These are phyloP conservation scores for Clohesyomyces aquaticus DNA, from an alignment of 495 filamentous ascomycete species.

Conservation along the genomic window DNA sequence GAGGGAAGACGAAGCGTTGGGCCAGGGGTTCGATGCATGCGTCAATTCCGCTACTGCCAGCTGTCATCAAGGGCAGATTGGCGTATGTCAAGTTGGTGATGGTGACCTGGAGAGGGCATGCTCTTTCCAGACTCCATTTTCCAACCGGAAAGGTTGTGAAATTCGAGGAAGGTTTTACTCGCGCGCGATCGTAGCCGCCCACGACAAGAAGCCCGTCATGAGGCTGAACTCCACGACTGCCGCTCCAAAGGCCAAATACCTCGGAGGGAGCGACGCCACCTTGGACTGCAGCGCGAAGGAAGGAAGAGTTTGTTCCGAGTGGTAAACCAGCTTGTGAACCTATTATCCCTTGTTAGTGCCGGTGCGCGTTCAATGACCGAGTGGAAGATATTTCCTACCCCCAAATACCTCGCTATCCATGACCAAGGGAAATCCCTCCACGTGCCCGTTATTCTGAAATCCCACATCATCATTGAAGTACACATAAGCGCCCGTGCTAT, in stretches of 20 bases:
- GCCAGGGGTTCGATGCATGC: constrained; percentile 2
- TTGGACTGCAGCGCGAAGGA: constrained; percentile 1
- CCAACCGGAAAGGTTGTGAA: not conserved
- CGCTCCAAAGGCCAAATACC: constrained; percentile 4
- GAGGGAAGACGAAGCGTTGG: not conserved
- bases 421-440: not conserved
- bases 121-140: not conserved
- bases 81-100: constrained; percentile 2
- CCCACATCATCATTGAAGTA: constrained; percentile 10
- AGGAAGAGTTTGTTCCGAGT: constrained; percentile 8
- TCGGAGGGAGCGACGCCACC: constrained; percentile 1
- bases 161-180: not conserved
- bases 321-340: constrained; percentile 8
- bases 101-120: constrained; percentile 9
- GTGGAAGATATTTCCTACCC: not conserved
- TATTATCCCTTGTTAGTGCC: constrained; percentile 4
- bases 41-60: not conserved
- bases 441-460: constrained; percentile 3
- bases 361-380: too few species aligned
- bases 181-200: constrained; percentile 4
- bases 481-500: not conserved
- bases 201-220: not conserved
- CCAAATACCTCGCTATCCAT: not conserved
- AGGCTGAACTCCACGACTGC: not conserved
- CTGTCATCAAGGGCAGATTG: not conserved